phyloP scores from a whole-genome alignment of 208 protist genomes.

The Vickermania spadyakhi region DNA sequence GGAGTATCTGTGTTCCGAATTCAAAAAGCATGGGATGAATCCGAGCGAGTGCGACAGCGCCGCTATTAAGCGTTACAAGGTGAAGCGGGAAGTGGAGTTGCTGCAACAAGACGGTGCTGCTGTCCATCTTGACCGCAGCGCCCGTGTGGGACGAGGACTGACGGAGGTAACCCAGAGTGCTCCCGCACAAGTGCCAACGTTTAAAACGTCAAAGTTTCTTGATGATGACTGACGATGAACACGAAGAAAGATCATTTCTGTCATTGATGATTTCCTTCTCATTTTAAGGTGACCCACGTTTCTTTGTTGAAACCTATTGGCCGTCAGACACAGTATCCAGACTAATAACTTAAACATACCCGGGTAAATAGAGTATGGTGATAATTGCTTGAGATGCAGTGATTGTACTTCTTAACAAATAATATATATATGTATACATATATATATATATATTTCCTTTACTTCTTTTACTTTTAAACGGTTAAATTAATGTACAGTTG shows the following conservation, averaged over 20 bases:
- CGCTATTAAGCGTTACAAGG: constrained; percentile 57
- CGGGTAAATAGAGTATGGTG: too few species aligned
- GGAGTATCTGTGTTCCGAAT: constrained; percentile 49
- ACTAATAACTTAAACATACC: too few species aligned
- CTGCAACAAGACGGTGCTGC: constrained; percentile 71
- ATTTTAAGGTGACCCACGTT: too few species aligned
- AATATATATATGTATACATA: too few species aligned
- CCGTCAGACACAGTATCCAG: too few species aligned
- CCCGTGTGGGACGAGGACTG: constrained; percentile 50
- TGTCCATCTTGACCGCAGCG: constrained; percentile 45
- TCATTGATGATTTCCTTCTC: not conserved
- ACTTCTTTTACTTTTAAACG: too few species aligned
- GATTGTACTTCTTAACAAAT: too few species aligned
- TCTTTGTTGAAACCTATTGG: too few species aligned
- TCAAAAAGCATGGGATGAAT: constrained; percentile 61
- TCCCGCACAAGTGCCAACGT: constrained; percentile 6
- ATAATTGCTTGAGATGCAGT: too few species aligned
- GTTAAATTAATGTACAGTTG: too few species aligned
- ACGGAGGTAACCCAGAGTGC: constrained; percentile 10
- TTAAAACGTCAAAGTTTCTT: constrained; percentile 50
- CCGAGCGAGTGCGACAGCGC: constrained; percentile 40
- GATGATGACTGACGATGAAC: constrained; percentile 41
- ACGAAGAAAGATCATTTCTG: not conserved
- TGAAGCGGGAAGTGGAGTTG: constrained; percentile 53
- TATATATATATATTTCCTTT: too few species aligned